phyloP scores from a whole-genome alignment of 345 rosid genomes.

The Populus pruinosa region DNA sequence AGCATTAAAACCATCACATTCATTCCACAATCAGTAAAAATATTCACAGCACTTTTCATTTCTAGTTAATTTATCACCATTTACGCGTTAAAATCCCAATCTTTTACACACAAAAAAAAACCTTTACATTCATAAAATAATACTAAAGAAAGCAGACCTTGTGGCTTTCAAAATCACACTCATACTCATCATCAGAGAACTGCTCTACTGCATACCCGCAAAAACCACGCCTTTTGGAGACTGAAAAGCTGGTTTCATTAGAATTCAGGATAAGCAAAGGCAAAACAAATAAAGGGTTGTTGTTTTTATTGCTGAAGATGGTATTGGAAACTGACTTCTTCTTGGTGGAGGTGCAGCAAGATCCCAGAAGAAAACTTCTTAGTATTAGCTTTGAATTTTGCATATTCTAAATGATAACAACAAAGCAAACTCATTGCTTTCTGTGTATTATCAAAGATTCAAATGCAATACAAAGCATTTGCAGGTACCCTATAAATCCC shows the following conservation, averaged over 20 bases:
- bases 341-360: conserved; percentile 20
- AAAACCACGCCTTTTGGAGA: conserved; percentile 35
- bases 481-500: background rate
- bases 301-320: background rate
- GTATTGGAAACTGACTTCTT: conserved; percentile 15
- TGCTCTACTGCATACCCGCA: conserved; percentile 64
- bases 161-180: conserved; percentile 74
- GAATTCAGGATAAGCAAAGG: conserved; percentile 20
- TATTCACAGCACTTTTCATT: background rate
- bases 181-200: conserved; percentile 93
- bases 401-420: background rate
- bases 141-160: conserved; percentile 37
- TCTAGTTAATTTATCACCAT: background rate
- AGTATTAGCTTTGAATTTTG: conserved; percentile 12
- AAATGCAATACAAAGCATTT: background rate
- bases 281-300: conserved; percentile 23
- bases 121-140: background rate
- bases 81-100: background rate
- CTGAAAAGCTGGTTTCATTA: conserved; percentile 7
- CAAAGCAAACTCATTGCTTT: background rate
- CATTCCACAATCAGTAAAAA: background rate
- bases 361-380: conserved; percentile 40
- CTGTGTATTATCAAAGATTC: background rate
- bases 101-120: background rate
- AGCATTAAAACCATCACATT: background rate